Percentiles rank a stretch among this genome's conserved stretches.
Conservation (phyloP, 202 grass and related monocot genomes). For the Setaria viridis region DNA sequence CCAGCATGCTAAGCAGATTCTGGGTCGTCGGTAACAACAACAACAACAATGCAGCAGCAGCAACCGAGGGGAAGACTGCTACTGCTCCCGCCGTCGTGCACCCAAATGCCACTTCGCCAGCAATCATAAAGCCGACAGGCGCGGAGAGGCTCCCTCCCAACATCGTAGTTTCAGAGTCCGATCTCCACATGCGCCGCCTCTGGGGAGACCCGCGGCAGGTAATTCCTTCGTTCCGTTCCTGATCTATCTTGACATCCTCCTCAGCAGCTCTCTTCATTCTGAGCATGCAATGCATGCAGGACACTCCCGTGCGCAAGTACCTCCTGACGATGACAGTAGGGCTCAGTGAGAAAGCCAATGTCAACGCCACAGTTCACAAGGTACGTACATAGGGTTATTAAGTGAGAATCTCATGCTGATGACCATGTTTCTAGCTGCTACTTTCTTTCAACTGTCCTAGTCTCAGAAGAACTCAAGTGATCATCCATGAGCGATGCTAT, state of each 20-base stretch:
- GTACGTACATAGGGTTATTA: neutral
- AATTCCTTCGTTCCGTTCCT: too few relatives aligned
- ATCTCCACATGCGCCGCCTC: conserved; percentile 54
- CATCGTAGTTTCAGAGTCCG: conserved; percentile 56
- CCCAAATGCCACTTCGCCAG: too few relatives aligned
- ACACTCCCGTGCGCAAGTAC: conserved; percentile 41
- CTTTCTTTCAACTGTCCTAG: too few relatives aligned
- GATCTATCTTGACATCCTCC: too few relatives aligned
- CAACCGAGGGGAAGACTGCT: too few relatives aligned
- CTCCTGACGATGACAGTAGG: conserved; percentile 54
- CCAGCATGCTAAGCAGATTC: neutral
- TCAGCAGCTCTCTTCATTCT: too few relatives aligned
- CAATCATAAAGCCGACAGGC: neutral
- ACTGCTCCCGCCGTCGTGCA: too few relatives aligned
- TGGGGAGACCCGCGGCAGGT: conserved; percentile 7
- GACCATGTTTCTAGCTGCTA: too few relatives aligned
- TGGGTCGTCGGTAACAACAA: neutral
- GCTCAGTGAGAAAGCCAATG: conserved; percentile 43
- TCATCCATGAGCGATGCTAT: too few relatives aligned
- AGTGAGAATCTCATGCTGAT: too few relatives aligned
- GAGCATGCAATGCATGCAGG: neutral
- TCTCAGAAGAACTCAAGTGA: too few relatives aligned
- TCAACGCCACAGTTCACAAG: conserved; percentile 50
- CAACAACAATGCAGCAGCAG: too few relatives aligned
- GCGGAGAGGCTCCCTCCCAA: conserved; percentile 59